Conservation (phyloP, 129 eudicot genomes). For the Lactuca saligna region DNA sequence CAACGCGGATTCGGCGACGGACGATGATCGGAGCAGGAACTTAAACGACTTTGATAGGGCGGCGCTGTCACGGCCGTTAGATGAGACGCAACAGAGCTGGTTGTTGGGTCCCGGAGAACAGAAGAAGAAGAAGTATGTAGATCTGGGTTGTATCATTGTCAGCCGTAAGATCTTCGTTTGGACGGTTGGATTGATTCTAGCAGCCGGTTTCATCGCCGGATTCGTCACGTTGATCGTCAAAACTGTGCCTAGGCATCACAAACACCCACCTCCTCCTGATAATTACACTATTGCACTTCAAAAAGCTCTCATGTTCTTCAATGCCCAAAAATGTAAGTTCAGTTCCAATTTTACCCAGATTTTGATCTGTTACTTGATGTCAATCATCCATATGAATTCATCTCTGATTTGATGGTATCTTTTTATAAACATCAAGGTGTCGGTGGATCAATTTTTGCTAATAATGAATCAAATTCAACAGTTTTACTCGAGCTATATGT, state of each 20-base stretch:
- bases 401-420: background rate
- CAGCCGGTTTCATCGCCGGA: constrained; percentile 68
- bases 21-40: constrained; percentile 80
- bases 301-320: constrained; percentile 86
- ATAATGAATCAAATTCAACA: background rate
- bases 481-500: background rate
- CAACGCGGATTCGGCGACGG: constrained; percentile 73
- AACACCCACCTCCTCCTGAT: constrained; percentile 64
- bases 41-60: constrained; percentile 71
- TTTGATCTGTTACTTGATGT: background rate
- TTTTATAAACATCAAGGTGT: background rate
- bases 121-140: constrained; percentile 86
- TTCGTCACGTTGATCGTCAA: constrained; percentile 59
- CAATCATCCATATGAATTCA: background rate
- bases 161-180: constrained; percentile 78
- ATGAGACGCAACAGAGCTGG: constrained; percentile 92
- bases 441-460: background rate
- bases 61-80: constrained; percentile 71
- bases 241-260: constrained; percentile 66
- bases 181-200: constrained; percentile 71
- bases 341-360: background rate
- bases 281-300: constrained; percentile 74
- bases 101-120: constrained; percentile 83
- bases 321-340: constrained; percentile 51
- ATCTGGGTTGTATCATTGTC: constrained; percentile 79